Evolutionary conservation across 2,329 filamentous ascomycete genomes (phyloP), one percentile per base, ranked within the genome.

Genomic region (Colletotrichum kahawae): DNA sequence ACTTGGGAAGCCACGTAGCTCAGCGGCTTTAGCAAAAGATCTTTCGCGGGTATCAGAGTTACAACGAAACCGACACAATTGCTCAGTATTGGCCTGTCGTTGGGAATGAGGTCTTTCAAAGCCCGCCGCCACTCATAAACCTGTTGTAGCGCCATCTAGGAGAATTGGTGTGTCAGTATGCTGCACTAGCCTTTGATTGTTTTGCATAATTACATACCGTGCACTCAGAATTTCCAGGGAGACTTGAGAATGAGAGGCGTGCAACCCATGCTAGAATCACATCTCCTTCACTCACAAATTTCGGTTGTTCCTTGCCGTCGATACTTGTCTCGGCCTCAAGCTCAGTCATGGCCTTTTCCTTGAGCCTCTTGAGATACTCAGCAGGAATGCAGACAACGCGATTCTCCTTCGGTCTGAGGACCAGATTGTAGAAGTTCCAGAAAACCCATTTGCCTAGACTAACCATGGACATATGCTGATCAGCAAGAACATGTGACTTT

Each of bases 261-360:
- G 80, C 77, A 78, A 79, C 82, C 83, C 84, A 87, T 0, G 85
- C 83, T 4, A 77, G 66, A 3, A 88, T 78, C 3, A 87, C 77
- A 56, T 87, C 85, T 43, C 81, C 78, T 29, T 87, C 83, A 56
- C 80, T 84, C 14, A 87, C 10, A 65, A 84, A 87, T 24, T 27
- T 57, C 13, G 21, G 54, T 27, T 27, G 18, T 57, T 29, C 54
- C 24, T 57, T 57, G 21, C 54, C 7, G 21, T 24, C 21, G 4
- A 12, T 51, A 1, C 43, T 21, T 2, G 83, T 75, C 7, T 85
- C 82, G 6, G 70, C 75, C 4, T 14, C 79, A 14, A 56, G 59
- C 31, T 70, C 67, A 12, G 4, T 10, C 27, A 54, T 5, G 4
- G 67, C 67, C 24, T 65, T 64, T n/a, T 64, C 31, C 14, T 31